Evolutionary conservation across 192 early-diverging fungal species (phyloP), one percentile per base, ranked within the genome.

Genomic region (Phycomyces nitens): DNA sequence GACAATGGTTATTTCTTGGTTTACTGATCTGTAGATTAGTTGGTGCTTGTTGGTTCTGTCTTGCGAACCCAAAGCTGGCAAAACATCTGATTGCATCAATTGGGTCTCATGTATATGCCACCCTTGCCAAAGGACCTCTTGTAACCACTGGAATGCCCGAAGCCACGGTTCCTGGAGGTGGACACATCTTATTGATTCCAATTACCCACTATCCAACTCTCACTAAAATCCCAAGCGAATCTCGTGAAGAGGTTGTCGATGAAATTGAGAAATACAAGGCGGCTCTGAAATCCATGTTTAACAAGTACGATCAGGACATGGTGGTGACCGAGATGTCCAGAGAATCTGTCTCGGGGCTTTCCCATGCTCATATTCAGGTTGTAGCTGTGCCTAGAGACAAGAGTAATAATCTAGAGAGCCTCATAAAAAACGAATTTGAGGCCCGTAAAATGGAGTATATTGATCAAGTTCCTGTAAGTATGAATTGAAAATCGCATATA

Each of bases 11-110:
- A 20, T 41, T 43, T 20, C 23, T 52, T 34, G 29, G 7, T 7
- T 34, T 62, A 42, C 57, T 50, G 54, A 20, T 57, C 16, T 26
- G 4, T 43, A 22, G 18, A 12, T 14, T 56, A 78, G 73, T 75
- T 16, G 41, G 66, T 27, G 79, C 86, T 4, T 98, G 96, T 76
- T 98, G 96, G 96, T 98, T 98, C 74, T 98, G 96, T 70, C 77
- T 98, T 51, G 83, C 92, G 0, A 95, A 93, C 64, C 94, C 96
- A 1, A 86, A 89, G 41, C 76, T 95, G 22, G 91, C 89, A 66
- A 92, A 94, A 74, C 94, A 96, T 53, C 78, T 98, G 60, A 92
- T 98, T 68, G 84, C 89, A 2, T 84, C 88, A 1, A 90, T 97
- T 72, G 89, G 87, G 4, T 75, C 78, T 18, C 89, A 96, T 58